Evolutionary conservation across 2,329 filamentous ascomycete genomes (phyloP), one percentile per base, ranked within the genome.

Genomic region (Penicillium rolfsii): DNA sequence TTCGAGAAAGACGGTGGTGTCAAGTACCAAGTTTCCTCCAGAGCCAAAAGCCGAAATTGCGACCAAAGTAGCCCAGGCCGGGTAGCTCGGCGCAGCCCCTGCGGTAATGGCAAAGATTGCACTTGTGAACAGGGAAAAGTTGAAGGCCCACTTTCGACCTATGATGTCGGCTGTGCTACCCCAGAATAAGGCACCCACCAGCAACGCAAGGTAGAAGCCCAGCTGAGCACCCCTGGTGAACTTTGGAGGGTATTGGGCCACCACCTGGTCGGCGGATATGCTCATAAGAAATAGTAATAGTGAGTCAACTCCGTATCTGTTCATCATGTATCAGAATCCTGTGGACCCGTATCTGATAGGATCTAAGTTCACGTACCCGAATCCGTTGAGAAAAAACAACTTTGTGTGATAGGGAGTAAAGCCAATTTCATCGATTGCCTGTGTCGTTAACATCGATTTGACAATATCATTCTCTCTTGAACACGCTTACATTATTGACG

Each of bases 331-430:
- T 52, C 11, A 52, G 30, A 14, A 22, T 16, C 11, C 6, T 22
- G 28, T 30, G n/a, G 41, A 14, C 9, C 14, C 43, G 4, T 14
- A 26, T 8, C 50, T 26, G 22, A 1, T 14, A 5, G 9, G 33
- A 22, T n/a, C 19, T 8, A 19, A 28, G 5, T 26, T 33, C 4
- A 67, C 76, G 67, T 68, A 83, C 77, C 84, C 85, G 68, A 87
- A 87, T 30, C 85, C 85, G 67, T 86, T 87, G 8, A 88, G 75
- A 22, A 84, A 79, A 65, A 87, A 88, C 2, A 87, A 74, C 72
- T 86, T 85, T 76, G 80, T 82, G 55, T 87, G 85, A 63, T 84
- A 84, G 9, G 65, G 58, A 4, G 82, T 84, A 69, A 83, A 83
- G 1, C 82, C 83, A 57, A 84, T 84, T 67, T 82, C 78, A 65